phyloP scores from a whole-genome alignment of 805 yeast species.

The Pichia heedii region DNA sequence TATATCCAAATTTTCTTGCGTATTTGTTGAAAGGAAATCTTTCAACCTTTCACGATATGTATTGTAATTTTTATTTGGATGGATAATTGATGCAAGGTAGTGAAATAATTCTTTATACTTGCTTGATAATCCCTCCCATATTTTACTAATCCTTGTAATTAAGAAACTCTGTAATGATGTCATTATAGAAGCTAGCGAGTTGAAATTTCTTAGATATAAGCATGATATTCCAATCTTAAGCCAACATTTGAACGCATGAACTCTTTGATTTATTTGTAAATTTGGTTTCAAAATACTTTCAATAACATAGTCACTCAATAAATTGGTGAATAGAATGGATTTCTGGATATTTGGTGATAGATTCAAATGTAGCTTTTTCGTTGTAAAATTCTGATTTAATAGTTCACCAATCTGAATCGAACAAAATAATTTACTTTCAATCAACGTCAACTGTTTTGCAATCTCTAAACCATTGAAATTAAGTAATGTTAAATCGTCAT shows the following conservation, averaged over 20 bases:
- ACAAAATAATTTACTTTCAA: constrained; percentile 61
- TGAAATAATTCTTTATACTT: constrained; percentile 56
- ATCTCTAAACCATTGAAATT: constrained; percentile 63
- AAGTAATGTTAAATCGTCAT: constrained; percentile 42
- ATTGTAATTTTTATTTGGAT: constrained; percentile 65
- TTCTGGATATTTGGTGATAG: constrained; percentile 56
- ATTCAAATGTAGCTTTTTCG: constrained; percentile 48
- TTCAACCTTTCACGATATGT: constrained; percentile 58
- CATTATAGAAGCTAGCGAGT: constrained; percentile 70
- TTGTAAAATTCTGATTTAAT: constrained; percentile 52
- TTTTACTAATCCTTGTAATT: constrained; percentile 47
- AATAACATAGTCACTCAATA: constrained; percentile 61
- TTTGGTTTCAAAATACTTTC: constrained; percentile 57
- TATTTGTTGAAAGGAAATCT: constrained; percentile 42
- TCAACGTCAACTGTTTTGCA: constrained; percentile 67
- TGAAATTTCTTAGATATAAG: constrained; percentile 63
- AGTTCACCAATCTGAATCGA: constrained; percentile 57
- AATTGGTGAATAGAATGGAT: constrained; percentile 60
- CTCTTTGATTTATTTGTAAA: constrained; percentile 39
- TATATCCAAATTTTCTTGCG: constrained; percentile 33
- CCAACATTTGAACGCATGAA: constrained; percentile 57
- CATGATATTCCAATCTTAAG: constrained; percentile 65
- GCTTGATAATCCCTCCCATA: constrained; percentile 51
- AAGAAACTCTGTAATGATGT: constrained; percentile 68
- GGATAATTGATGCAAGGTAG: constrained; percentile 57